Percentiles rank a stretch among this genome's conserved stretches.
These are phyloP conservation scores for Fusarium albidum DNA, from an alignment of 2,329 filamentous ascomycete genomes.

Conservation along the genomic window DNA sequence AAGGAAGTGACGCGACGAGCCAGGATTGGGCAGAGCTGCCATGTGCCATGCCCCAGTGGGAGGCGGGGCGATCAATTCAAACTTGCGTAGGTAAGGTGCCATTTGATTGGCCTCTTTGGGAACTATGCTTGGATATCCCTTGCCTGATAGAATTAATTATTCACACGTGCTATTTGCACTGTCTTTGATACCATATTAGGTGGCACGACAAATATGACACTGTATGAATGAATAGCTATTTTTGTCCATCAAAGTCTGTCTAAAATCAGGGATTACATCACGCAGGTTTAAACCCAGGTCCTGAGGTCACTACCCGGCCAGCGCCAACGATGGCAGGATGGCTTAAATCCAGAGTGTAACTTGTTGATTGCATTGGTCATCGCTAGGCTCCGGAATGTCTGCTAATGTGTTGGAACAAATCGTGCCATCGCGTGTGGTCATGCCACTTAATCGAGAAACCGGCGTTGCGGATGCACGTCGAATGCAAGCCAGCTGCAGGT, in stretches of 20 bases:
- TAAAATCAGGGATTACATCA: no score
- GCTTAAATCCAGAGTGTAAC: background rate
- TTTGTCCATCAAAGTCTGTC: no score
- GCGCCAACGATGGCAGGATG: conserved; percentile 7
- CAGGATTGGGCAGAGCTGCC: conserved; percentile 34
- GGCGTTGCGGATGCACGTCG: conserved; percentile 4
- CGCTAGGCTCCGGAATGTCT: conserved; percentile 1
- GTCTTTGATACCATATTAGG: no score
- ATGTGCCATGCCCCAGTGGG: no score
- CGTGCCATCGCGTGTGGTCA: conserved; percentile 6
- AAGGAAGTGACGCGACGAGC: conserved; percentile 32
- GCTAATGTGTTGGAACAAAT: conserved; percentile 4
- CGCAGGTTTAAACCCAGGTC: no score
- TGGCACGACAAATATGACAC: no score
- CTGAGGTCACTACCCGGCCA: background rate
- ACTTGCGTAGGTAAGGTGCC: no score
- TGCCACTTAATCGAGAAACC: conserved; percentile 4
- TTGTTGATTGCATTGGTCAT: background rate
- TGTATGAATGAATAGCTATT: no score
- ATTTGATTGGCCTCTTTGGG: no score
- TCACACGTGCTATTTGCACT: no score
- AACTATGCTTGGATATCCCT: no score
- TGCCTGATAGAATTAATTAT: no score
- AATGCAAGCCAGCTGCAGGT: conserved; percentile 2
- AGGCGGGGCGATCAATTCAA: conserved; percentile 30